phyloP scores from a whole-genome alignment of 108 stramenopile genomes.

The Cyclotella distinguenda region DNA sequence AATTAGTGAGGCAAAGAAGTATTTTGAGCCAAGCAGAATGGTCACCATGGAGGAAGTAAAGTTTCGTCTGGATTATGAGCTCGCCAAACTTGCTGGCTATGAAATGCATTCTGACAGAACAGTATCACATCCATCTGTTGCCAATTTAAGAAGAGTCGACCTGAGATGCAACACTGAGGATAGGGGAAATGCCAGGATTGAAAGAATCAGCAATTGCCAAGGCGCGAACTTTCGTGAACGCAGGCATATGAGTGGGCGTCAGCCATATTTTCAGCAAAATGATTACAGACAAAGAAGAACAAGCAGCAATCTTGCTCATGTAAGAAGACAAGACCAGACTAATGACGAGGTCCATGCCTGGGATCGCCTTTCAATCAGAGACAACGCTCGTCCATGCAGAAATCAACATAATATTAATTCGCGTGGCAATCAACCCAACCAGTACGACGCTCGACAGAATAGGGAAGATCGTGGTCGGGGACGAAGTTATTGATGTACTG shows the following conservation, averaged over 20 bases:
- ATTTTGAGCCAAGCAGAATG: neutral
- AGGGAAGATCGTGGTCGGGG: too few relatives aligned
- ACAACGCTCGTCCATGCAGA: too few relatives aligned
- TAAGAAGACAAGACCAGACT: neutral
- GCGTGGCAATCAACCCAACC: too few relatives aligned
- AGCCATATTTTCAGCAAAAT: neutral
- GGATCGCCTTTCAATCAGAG: neutral
- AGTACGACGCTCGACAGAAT: too few relatives aligned
- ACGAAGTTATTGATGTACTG: too few relatives aligned
- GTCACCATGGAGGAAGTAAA: slow-evolving; percentile 28
- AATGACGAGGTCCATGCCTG: neutral
- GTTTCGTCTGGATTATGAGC: slow-evolving; percentile 46
- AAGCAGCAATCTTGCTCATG: too few relatives aligned
- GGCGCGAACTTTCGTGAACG: neutral
- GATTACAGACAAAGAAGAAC: neutral
- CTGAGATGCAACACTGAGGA: too few relatives aligned
- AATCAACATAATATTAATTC: too few relatives aligned
- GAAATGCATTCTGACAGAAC: slow-evolving; percentile 49
- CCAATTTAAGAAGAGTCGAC: too few relatives aligned
- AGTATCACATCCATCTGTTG: slow-evolving; percentile 13
- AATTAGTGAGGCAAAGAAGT: slow-evolving; percentile 28
- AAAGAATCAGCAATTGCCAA: neutral
- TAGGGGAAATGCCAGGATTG: neutral
- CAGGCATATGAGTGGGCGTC: neutral
- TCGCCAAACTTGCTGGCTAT: slow-evolving; percentile 50